Evolutionary conservation across 2,329 filamentous ascomycete genomes (phyloP).

Genomic region (Xylariales sp.): DNA sequence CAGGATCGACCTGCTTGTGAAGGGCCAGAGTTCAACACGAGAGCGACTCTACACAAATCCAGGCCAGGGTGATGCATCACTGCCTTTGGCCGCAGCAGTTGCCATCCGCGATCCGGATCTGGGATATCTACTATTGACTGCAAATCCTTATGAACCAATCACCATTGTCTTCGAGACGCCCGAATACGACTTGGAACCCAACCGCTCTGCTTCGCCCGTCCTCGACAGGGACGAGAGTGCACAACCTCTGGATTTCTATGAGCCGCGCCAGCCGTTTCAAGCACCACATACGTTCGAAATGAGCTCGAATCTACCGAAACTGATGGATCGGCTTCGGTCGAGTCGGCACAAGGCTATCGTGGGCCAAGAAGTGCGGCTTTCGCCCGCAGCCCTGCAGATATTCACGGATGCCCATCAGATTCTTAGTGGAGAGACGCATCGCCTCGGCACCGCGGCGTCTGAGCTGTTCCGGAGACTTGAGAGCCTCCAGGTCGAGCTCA

Average conservation of each 20-base stretch:
- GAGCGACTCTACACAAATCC: slow-evolving; percentile 55
- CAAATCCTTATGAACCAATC: slow-evolving; percentile 53
- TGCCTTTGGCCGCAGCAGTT: slow-evolving; percentile 49
- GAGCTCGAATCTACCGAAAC: slow-evolving; percentile 48
- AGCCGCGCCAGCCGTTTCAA: slow-evolving; percentile 63
- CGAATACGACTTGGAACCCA: slow-evolving; percentile 43
- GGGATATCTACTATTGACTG: slow-evolving; percentile 58
- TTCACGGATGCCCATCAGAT: slow-evolving; percentile 70
- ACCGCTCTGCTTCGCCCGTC: slow-evolving; percentile 38
- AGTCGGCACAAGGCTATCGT: slow-evolving; percentile 57
- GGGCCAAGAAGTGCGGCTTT: slow-evolving; percentile 64
- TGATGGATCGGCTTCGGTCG: slow-evolving; percentile 54
- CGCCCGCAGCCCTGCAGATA: slow-evolving; percentile 64
- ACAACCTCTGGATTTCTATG: slow-evolving; percentile 48
- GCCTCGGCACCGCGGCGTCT: slow-evolving; percentile 63
- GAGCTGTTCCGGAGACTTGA: slow-evolving; percentile 70
- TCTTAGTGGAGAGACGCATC: slow-evolving; percentile 64
- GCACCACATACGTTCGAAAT: slow-evolving; percentile 57
- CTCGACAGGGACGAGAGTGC: slow-evolving; percentile 39
- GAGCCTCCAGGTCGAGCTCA: slow-evolving; percentile 62
- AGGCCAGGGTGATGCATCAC: slow-evolving; percentile 35
- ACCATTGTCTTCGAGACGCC: slow-evolving; percentile 56
- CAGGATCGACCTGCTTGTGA: slow-evolving; percentile 54
- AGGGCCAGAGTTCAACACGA: slow-evolving; percentile 50
- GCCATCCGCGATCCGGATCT: slow-evolving; percentile 57